These are phyloP conservation scores for Rubus idaeus DNA, from an alignment of 306 rosid genomes.

Conservation along the genomic window DNA sequence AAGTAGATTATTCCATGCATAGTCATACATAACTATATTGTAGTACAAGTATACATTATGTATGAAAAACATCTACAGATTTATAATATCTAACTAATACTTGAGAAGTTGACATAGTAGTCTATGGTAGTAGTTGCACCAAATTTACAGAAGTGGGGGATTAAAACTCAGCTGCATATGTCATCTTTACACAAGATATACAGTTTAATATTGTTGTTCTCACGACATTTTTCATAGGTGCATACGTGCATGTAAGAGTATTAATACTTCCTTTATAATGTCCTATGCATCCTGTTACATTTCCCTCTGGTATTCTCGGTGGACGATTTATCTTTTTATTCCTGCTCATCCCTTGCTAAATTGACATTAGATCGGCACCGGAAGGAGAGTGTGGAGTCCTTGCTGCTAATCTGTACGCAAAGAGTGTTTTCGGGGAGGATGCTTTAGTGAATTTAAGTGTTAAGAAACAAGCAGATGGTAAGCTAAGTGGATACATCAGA, in stretches of 20 bases:
- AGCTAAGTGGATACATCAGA: conserved; percentile 92
- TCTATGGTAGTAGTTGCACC: background rate
- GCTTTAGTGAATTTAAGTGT: conserved; percentile 92
- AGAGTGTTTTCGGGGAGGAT: conserved; percentile 98
- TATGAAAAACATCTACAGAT: background rate
- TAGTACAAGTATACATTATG: background rate
- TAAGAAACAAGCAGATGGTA: conserved; percentile 79
- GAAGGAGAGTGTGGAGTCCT: conserved; percentile 97
- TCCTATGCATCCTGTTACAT: background rate
- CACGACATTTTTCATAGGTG: background rate
- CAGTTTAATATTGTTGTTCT: background rate
- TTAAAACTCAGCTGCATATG: background rate
- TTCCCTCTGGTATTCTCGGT: background rate
- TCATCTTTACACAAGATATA: background rate
- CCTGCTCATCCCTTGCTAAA: conserved; percentile 17
- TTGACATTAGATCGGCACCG: conserved; percentile 67
- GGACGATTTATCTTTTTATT: conserved; percentile 19
- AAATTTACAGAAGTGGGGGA: background rate
- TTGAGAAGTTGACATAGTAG: conserved; percentile 3
- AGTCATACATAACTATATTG: background rate
- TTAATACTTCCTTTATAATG: background rate
- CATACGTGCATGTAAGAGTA: too few species aligned
- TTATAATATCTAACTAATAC: background rate
- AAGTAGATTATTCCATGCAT: background rate
- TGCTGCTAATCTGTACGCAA: conserved; percentile 94